Evolutionary conservation across 805 yeast species (phyloP).

Genomic region (Lachancea sp.): DNA sequence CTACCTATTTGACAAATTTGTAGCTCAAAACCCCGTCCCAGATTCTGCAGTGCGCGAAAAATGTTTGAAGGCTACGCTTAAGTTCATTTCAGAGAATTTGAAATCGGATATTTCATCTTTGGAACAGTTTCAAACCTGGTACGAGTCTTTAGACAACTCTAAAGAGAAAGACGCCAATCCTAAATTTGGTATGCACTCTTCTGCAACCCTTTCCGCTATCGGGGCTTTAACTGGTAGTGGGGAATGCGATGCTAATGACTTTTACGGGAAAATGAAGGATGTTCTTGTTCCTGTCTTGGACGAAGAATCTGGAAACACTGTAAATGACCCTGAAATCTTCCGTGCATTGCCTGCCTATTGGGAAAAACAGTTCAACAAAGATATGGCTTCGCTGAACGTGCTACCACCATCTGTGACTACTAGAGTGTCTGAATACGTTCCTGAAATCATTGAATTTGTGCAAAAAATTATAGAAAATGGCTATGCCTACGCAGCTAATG

Average conservation of each 20-base stretch:
- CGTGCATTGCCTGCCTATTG: slow-evolving; percentile 77
- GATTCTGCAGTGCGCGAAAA: slow-evolving; percentile 32
- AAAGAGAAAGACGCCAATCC: slow-evolving; percentile 54
- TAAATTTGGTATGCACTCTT: slow-evolving; percentile 80
- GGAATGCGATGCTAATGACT: slow-evolving; percentile 34
- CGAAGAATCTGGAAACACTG: slow-evolving; percentile 59
- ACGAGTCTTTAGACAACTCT: slow-evolving; percentile 41
- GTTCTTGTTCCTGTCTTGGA: slow-evolving; percentile 72
- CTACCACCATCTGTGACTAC: slow-evolving; percentile 81
- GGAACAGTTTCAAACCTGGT: slow-evolving; percentile 48
- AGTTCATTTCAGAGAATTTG: slow-evolving; percentile 50
- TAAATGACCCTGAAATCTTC: slow-evolving; percentile 82
- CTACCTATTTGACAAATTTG: slow-evolving; percentile 63
- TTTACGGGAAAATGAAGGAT: slow-evolving; percentile 52
- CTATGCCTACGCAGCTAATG: slow-evolving; percentile 73
- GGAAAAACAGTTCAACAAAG: slow-evolving; percentile 80
- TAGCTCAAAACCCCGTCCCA: slow-evolving; percentile 27
- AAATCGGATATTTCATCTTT: slow-evolving; percentile 35
- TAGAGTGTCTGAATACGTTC: slow-evolving; percentile 91
- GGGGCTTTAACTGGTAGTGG: slow-evolving; percentile 12
- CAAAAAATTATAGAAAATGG: slow-evolving; percentile 69
- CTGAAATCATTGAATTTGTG: slow-evolving; percentile 82
- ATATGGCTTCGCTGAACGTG: slow-evolving; percentile 81
- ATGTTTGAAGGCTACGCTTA: slow-evolving; percentile 39
- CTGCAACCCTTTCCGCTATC: slow-evolving; percentile 56